Evolutionary conservation across 805 yeast genomes (phyloP), one percentile per base, ranked within the genome.

Genomic region (Ogataea degrootiae): DNA sequence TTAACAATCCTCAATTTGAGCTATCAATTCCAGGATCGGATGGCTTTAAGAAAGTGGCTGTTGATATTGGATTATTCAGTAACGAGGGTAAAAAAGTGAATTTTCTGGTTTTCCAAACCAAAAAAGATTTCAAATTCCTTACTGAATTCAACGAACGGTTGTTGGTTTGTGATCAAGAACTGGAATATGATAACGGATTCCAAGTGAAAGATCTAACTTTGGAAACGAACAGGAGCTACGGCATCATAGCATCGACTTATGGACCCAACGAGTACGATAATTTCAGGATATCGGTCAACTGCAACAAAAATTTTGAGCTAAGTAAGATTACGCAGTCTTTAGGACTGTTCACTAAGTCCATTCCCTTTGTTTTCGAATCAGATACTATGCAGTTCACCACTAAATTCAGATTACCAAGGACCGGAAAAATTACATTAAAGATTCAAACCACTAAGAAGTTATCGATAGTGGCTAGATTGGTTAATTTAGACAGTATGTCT

Each of bases 1-100:
- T 75, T 19, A 56, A 67, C 9, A 83, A 83, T 51, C 88, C 88
- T 0, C 87, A 81, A 52, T 80, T 68, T 49, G 65, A 59, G 31
- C 37, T 75, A 43, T 58, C 52, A 8, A 35, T 74, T 1, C 58
- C 59, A 12, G 59, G 64, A 0, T 34, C 45, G 2, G 48, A 52
- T 2, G 47, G 45, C 9, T 17, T 4, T 9, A 16, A 15, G 5
- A 51, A 62, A 2, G 56, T 56, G 11, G 34, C 62, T 2, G 37
- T 55, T 12, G 52, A 67, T 0, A 60, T 53, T 41, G 51, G 54
- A 2, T 55, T 69, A 15, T 56, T 66, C n/a, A 47, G 46, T 29
- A 43, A 62, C 4, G 52, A 60, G 1, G 52, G 55, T 15, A 40
- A 57, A 2, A 59, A 69, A 16, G 58, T 77, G 41, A 74, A 73